Evolutionary conservation across 306 rosid species (phyloP), one percentile per base, ranked within the genome.

Genomic region (Lathyrus sativus): DNA sequence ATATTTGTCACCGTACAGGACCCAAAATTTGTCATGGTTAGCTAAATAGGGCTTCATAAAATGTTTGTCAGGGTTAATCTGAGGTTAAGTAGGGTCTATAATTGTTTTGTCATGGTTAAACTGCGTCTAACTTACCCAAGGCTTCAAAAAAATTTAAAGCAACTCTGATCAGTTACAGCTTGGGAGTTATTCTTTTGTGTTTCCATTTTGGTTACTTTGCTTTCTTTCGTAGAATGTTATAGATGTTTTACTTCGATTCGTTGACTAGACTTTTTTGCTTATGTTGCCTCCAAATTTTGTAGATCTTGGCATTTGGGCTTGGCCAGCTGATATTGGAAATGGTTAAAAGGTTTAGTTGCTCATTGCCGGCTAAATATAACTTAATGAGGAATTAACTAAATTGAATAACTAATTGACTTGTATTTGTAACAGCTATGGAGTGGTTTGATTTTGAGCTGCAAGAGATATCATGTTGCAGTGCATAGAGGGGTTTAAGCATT

Each of bases 381-480:
- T 49, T 76, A 37, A 41, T 13, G 63, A 60, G 13, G 67, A 56
- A 66, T 37, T 37, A 68, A 67, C 39, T 67, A 38, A 58, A 26
- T 70, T 12, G 12, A 44, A 58, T 77, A 31, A 62, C 79, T 74
- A 5, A 74, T 65, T 22, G 29, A 15, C 71, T 80, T 62, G 6
- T 51, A 43, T 78, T 78, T 78, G 60, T 59, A 70, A 76, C 91
- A 89, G 96, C 79, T 77, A 89, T 89, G 92, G 91, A 81, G 88
- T 18, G 75, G 68, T 77, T 67, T 86, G 96, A 89, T 86, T 77
- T 53, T 53, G 59, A 11, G 35, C 4, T 73, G 55, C 77, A 18
- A 65, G 72, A 75, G 86, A 79, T 89, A 89, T 60, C 88, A 89
- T 89, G 96, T 74, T 89, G 89, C 97, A 60, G 91, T 91, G 87